These are phyloP conservation scores for Suillus fuscotomentosus DNA, from an alignment of 768 basidiomycete species.

Conservation along the genomic window DNA sequence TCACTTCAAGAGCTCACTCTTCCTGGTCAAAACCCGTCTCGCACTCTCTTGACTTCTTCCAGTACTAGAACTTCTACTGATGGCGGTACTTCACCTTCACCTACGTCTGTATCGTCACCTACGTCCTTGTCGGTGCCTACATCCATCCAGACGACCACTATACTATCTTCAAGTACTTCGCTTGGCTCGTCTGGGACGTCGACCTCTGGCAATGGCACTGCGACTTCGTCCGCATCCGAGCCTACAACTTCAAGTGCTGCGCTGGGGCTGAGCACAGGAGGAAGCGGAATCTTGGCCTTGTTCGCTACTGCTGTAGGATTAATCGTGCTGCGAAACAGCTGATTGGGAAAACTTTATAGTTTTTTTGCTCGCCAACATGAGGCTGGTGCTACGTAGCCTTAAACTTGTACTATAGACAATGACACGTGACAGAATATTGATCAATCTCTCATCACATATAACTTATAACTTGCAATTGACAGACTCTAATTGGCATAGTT, in stretches of 20 bases:
- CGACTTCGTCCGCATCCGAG: neutral
- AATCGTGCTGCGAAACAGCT: neutral
- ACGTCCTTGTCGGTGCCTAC: neutral
- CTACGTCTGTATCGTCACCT: neutral
- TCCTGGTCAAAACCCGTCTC: conserved; percentile 23
- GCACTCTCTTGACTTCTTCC: conserved; percentile 7
- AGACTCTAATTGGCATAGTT: too few species aligned
- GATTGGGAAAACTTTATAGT: too few species aligned
- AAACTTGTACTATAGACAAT: too few species aligned
- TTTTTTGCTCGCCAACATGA: neutral
- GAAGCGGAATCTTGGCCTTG: neutral
- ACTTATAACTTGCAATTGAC: too few species aligned
- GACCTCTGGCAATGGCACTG: neutral
- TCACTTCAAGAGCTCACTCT: conserved; percentile 21
- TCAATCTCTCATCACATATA: too few species aligned
- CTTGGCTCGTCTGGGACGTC: neutral
- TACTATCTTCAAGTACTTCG: neutral
- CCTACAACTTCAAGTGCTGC: neutral
- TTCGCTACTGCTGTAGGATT: neutral
- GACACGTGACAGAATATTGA: too few species aligned
- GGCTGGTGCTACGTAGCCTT: neutral
- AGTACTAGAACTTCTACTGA: neutral
- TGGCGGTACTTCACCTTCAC: neutral
- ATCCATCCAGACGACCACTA: neutral
- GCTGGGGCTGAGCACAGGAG: neutral